Evolutionary conservation across 805 yeast genomes (phyloP).

Genomic region (Jamesozyma hellenica): DNA sequence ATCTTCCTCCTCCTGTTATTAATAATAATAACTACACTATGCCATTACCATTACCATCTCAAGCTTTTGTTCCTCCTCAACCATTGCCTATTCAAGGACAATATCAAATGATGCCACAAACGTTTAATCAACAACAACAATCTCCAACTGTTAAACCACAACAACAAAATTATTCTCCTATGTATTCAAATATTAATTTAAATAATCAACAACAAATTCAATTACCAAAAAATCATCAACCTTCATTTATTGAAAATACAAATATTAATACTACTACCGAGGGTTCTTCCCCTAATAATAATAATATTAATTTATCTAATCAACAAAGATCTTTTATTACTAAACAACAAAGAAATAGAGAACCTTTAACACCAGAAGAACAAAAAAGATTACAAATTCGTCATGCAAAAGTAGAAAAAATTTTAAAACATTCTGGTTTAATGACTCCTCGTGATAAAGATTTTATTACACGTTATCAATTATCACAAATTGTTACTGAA

Average conservation of each 20-base stretch:
- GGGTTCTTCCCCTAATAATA: slow-evolving; percentile 9
- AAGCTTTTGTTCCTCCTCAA: not conserved
- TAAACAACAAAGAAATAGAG: slow-evolving; percentile 23
- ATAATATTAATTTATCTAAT: slow-evolving; percentile 8
- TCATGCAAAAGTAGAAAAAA: slow-evolving; percentile 65
- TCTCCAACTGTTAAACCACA: slow-evolving; percentile 5
- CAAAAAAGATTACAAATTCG: slow-evolving; percentile 56
- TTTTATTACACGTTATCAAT: slow-evolving; percentile 85
- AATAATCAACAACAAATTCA: slow-evolving; percentile 5
- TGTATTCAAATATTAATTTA: no score
- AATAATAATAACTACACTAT: not conserved
- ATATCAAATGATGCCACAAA: not conserved
- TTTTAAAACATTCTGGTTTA: slow-evolving; percentile 76
- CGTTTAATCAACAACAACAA: slow-evolving; percentile 1
- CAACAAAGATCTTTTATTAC: slow-evolving; percentile 8
- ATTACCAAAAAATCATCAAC: slow-evolving; percentile 12
- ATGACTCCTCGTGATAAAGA: slow-evolving; percentile 98
- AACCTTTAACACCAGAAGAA: slow-evolving; percentile 58
- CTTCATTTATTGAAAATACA: slow-evolving; percentile 2
- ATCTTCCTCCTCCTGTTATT: slow-evolving; percentile 1
- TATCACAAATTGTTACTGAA: slow-evolving; percentile 90
- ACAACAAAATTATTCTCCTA: not conserved
- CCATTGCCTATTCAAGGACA: slow-evolving; percentile 4
- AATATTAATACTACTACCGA: slow-evolving; percentile 17
- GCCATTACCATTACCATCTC: not conserved